These are phyloP conservation scores for Cymbopogon flexuosus DNA, from an alignment of 202 grass and related monocot genomes.

Conservation along the genomic window DNA sequence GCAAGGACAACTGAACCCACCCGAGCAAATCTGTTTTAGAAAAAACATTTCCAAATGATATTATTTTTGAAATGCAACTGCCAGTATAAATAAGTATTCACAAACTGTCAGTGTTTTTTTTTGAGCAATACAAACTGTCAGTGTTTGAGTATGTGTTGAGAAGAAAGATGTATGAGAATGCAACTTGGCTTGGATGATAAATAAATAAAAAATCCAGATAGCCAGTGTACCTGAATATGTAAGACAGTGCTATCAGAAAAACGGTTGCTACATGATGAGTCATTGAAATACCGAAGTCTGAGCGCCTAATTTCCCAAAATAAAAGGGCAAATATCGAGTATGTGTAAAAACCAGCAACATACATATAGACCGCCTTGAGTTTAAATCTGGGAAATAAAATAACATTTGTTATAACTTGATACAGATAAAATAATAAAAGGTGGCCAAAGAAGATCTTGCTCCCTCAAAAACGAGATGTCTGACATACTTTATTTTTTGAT, in stretches of 20 bases:
- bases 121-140: background rate
- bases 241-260: slow-evolving; percentile 78
- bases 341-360: slow-evolving; percentile 76
- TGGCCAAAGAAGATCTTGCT: background rate
- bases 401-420: slow-evolving; percentile 13
- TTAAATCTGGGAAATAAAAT: slow-evolving; percentile 48
- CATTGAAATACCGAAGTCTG: slow-evolving; percentile 80
- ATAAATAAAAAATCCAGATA: background rate
- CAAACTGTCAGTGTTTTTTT: background rate
- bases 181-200: background rate
- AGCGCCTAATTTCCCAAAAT: slow-evolving; percentile 80
- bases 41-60: background rate
- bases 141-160: background rate
- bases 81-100: slow-evolving; percentile 1
- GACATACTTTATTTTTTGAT: slow-evolving; percentile 73
- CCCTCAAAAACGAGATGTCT: background rate
- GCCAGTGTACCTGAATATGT: slow-evolving; percentile 69
- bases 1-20: slow-evolving; percentile 71
- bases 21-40: slow-evolving; percentile 54
- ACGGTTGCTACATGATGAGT: slow-evolving; percentile 65
- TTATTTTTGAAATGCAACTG: slow-evolving; percentile 17
- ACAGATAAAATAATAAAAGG: background rate
- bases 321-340: slow-evolving; percentile 89
- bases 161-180: background rate
- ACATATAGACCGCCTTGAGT: slow-evolving; percentile 82